A percentile compares a stretch with the other conserved stretches of the same genome.
Evolutionary conservation across 176 grass and related monocot species (phyloP).

Genomic region (Canna indica): DNA sequence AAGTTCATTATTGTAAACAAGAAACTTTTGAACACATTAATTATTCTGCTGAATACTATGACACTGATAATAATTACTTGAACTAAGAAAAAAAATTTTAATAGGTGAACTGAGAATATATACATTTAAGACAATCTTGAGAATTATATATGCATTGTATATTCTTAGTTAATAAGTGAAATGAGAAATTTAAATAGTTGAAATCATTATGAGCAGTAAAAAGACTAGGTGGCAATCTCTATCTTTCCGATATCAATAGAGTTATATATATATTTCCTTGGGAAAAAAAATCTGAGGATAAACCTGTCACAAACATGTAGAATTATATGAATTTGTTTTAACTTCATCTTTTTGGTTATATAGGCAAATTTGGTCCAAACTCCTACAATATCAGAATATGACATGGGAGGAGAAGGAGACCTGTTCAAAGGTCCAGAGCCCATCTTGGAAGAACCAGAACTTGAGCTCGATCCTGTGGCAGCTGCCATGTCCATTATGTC

Average conservation of each 20-base stretch:
- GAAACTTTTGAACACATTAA: neutral
- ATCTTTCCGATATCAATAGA: no score
- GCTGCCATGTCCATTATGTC: conserved; percentile 78
- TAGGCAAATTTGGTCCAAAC: conserved; percentile 50
- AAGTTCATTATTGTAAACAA: neutral
- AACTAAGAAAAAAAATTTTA: no score
- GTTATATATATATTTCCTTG: no score
- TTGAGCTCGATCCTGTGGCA: conserved; percentile 46
- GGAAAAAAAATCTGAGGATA: no score
- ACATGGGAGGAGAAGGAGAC: conserved; percentile 83
- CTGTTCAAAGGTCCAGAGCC: conserved; percentile 85
- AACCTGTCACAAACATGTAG: neutral
- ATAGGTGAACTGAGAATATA: no score
- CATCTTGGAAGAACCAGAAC: conserved; percentile 52
- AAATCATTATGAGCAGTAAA: no score
- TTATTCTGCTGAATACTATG: neutral
- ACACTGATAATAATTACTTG: no score
- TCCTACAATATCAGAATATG: conserved; percentile 61
- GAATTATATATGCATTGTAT: no score
- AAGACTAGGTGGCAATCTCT: no score
- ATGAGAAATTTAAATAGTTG: no score
- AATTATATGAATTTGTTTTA: neutral
- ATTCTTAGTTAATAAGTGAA: no score
- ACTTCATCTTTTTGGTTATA: neutral
- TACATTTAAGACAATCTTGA: no score